Conservation (phyloP, 2,329 filamentous ascomycete species). For the Falciphora oryzae region DNA sequence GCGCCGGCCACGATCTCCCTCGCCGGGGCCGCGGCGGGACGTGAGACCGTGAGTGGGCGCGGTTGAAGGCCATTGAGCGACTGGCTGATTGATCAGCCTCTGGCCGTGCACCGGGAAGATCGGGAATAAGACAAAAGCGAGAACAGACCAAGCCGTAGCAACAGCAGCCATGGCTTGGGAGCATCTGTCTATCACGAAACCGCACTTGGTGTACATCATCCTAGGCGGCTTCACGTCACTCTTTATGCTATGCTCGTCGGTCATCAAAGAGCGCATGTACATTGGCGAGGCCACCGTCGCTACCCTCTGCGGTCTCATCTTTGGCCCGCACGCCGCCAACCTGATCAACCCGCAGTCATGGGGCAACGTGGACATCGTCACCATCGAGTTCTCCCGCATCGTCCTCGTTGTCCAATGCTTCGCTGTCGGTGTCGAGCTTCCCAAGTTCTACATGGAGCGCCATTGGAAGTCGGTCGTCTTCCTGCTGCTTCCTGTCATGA, state of each 20-base stretch:
- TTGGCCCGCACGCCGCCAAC: constrained; percentile 77
- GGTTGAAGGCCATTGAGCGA: neutral
- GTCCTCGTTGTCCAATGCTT: constrained; percentile 91
- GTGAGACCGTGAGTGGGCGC: neutral
- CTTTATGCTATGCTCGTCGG: constrained; percentile 96
- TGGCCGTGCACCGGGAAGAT: neutral
- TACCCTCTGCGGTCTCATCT: constrained; percentile 81
- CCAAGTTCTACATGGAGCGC: constrained; percentile 93
- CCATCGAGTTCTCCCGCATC: constrained; percentile 82
- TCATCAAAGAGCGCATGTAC: constrained; percentile 98
- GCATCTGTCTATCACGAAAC: constrained; percentile 80
- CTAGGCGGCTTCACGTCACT: constrained; percentile 94
- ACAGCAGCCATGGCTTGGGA: constrained; percentile 63
- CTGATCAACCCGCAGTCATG: constrained; percentile 71
- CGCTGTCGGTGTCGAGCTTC: constrained; percentile 83
- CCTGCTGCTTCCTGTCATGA: constrained; percentile 93
- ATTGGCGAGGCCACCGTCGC: constrained; percentile 97
- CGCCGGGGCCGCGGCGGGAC: no score
- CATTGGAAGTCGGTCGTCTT: constrained; percentile 93
- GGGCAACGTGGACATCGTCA: constrained; percentile 82
- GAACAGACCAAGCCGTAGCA: neutral
- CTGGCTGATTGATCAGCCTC: neutral
- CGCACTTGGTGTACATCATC: constrained; percentile 98
- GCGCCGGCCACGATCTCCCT: no score
- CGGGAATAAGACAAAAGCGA: neutral